phyloP scores from a whole-genome alignment of 1,284 basidiomycete species.

The Ceratobasidium sp. region DNA sequence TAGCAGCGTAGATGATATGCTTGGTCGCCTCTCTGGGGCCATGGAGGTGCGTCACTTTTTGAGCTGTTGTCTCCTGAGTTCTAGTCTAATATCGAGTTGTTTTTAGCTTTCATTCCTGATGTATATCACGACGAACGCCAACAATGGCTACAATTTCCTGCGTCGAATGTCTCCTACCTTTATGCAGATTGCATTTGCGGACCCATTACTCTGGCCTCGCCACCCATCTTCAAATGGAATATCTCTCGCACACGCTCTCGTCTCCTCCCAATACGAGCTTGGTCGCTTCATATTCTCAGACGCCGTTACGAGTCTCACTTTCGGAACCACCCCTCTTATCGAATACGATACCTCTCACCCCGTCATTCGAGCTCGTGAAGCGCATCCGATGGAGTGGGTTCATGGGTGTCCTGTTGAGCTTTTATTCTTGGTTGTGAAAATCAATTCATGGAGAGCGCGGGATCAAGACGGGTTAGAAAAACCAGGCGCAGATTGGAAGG shows the following conservation, averaged over 20 bases:
- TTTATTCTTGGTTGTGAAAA: background rate
- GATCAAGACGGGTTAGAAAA: background rate
- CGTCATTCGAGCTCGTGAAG: background rate
- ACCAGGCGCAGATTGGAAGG: background rate
- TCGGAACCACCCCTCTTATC: constrained; percentile 10
- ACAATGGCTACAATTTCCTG: constrained; percentile 8
- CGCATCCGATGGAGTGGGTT: background rate
- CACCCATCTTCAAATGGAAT: background rate
- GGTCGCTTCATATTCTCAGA: constrained; percentile 12
- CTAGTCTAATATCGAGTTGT: background rate
- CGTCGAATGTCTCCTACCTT: constrained; percentile 5
- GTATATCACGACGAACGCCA: constrained; percentile 9
- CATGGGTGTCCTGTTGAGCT: constrained; percentile 16
- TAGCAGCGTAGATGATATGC: background rate
- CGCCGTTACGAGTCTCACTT: background rate
- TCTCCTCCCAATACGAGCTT: constrained; percentile 3
- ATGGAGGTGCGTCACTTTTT: constrained; percentile 2
- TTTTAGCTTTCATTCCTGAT: constrained; percentile 15
- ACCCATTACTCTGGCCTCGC: constrained; percentile 23
- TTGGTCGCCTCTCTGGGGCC: constrained; percentile 6
- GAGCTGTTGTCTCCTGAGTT: background rate
- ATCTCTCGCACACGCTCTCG: background rate
- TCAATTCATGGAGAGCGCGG: constrained; percentile 1
- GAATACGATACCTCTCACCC: constrained; percentile 26
- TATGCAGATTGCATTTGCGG: constrained; percentile 21